Evolutionary conservation across 805 yeast species (phyloP).

Genomic region (Candida boidinii): DNA sequence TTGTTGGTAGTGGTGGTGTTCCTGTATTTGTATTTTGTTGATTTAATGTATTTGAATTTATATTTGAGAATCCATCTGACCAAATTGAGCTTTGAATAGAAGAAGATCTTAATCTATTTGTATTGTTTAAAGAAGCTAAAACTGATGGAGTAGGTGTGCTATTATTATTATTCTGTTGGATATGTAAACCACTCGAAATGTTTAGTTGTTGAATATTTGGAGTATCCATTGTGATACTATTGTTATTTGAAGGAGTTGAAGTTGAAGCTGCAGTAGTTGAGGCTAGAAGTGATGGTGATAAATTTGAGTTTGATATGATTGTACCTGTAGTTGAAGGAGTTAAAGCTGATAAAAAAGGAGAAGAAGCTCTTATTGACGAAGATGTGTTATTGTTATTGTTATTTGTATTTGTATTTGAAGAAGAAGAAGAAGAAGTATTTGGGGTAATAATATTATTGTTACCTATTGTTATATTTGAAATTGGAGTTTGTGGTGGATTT

Average conservation of each 20-base stretch:
- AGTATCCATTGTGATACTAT: slow-evolving; percentile 9
- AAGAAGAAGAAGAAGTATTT: neutral
- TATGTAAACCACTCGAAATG: neutral
- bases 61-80: slow-evolving; percentile 34
- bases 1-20: slow-evolving; percentile 6
- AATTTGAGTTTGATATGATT: neutral
- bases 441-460: slow-evolving; percentile 11
- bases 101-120: slow-evolving; percentile 43
- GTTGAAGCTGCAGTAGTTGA: slow-evolving; percentile 5
- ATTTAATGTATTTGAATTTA: slow-evolving; percentile 6
- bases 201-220: neutral
- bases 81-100: slow-evolving; percentile 51
- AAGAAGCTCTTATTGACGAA: slow-evolving; percentile 10
- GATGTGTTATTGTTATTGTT: neutral
- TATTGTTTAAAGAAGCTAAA: slow-evolving; percentile 7
- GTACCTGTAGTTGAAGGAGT: neutral
- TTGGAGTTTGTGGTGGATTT: no score
- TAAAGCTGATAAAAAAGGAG: slow-evolving; percentile 2
- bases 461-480: slow-evolving; percentile 14
- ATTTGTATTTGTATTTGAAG: neutral
- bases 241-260: slow-evolving; percentile 13
- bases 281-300: slow-evolving; percentile 4
- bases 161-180: no score
- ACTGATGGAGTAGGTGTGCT: slow-evolving; percentile 4
- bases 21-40: no score